Conservation (phyloP, 805 yeast species). For the Barnettozyma vustinii region DNA sequence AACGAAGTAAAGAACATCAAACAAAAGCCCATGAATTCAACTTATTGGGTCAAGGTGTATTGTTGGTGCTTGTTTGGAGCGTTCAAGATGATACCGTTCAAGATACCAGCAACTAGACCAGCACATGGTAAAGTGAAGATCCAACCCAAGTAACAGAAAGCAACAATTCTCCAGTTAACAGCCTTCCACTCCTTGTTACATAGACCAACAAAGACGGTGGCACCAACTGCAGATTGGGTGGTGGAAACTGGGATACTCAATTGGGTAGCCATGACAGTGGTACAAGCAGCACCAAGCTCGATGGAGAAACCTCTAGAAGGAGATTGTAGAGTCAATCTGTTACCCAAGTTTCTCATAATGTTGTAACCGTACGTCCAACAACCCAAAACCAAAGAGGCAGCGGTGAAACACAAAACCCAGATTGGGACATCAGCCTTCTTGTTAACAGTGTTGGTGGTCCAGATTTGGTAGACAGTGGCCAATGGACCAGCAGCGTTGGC, state of each 20-base stretch:
- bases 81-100: constrained; percentile 57
- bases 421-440: constrained; percentile 55
- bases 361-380: constrained; percentile 67
- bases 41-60: constrained; percentile 17
- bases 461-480: constrained; percentile 56
- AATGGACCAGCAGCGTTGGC: constrained; percentile 76
- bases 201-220: constrained; percentile 69
- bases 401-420: constrained; percentile 69
- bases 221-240: constrained; percentile 75
- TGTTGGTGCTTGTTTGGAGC: constrained; percentile 48
- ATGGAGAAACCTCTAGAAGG: constrained; percentile 75
- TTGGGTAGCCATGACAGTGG: constrained; percentile 72
- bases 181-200: constrained; percentile 59
- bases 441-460: constrained; percentile 45
- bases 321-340: constrained; percentile 67
- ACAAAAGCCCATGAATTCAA: not conserved
- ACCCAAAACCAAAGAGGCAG: constrained; percentile 61
- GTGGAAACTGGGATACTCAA: constrained; percentile 69
- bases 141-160: constrained; percentile 72
- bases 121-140: constrained; percentile 67
- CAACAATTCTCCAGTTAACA: constrained; percentile 74
- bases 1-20: not conserved
- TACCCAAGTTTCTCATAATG: constrained; percentile 67
- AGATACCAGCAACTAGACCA: constrained; percentile 63
- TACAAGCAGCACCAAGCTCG: constrained; percentile 74